Base-by-base conservation (phyloP, 1,284 basidiomycete genomes). In the Ceratorhiza oryzae-sativae region DNA sequence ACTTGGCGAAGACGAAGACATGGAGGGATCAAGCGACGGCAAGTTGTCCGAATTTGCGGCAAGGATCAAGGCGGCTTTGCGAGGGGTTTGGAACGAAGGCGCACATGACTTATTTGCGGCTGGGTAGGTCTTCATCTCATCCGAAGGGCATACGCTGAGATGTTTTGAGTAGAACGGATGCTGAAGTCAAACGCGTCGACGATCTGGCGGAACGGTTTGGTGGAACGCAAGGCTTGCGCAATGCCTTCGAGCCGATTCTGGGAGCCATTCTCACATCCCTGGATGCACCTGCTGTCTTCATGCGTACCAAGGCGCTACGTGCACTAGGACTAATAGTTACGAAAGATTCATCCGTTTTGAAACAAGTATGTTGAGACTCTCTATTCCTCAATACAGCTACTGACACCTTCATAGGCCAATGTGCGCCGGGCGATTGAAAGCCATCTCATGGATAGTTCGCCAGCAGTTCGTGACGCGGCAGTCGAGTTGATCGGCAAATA, bases 401-500 rank as follows among this genome's bases (percentile, higher is more conserved):
- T 61, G 5, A 53, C 8, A 10, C 30, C 25, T 36, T 46, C 36
- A 20, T 73, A 94, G 92, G 77, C 85, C 1, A 90, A 88, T 76
- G 93, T 95, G 45, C 88, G 90, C 25, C 84, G 86, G 49, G 89
- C 92, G 0, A 94, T 99, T 75, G 94, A 97, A 80, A 88, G 88
- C 25, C 92, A 97, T 77, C 85, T 99, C 20, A 83, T 92, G 2
- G 97, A 99, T 77, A 90, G 87, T 71, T 98, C 96, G 0, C 90
- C 96, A 0, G 91, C 92, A 30, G 97, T 99, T 20, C 90, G 97
- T 41, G 97, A 99, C 80, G 93, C 94, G 4, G 95, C 97, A 4
- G 92, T 99, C 8, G 95, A 97, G 74, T 83, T 99, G 59, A 92
- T 99, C 72, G 95, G 97, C 32, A 97, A 94, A 81, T 97, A 98